Evolutionary conservation across 2,329 filamentous ascomycete species (phyloP).

Genomic region (Aspergillus bombycis): DNA sequence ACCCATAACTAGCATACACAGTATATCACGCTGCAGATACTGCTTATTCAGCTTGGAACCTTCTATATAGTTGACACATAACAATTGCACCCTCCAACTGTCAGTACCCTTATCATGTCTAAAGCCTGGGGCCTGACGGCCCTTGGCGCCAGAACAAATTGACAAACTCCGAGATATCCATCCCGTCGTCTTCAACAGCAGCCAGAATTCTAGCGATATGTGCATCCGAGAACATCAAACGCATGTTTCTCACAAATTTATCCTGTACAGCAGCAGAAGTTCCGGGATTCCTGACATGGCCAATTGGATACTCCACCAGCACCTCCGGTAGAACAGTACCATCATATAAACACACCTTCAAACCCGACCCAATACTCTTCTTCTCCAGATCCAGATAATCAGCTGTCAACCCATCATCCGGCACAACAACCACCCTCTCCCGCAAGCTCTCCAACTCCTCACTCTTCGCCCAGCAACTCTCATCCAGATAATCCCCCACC

Average conservation of each 20-base stretch:
- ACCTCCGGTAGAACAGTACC: constrained; percentile 31
- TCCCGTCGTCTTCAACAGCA: constrained; percentile 15
- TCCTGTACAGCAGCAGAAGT: constrained; percentile 15
- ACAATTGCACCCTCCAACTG: background rate
- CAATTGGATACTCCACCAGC: constrained; percentile 42
- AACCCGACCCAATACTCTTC: constrained; percentile 29
- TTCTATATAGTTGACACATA: background rate
- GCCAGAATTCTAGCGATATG: constrained; percentile 18
- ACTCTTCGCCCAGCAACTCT: constrained; percentile 27
- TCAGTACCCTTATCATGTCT: background rate
- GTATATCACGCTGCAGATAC: background rate
- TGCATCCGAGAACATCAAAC: constrained; percentile 19
- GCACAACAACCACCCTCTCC: constrained; percentile 27
- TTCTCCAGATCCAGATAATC: constrained; percentile 35
- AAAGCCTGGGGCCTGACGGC: constrained; percentile 12
- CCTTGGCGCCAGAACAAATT: constrained; percentile 20
- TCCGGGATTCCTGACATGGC: constrained; percentile 14
- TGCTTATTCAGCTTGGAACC: background rate
- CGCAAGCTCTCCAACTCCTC: constrained; percentile 27
- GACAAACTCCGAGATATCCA: constrained; percentile 20
- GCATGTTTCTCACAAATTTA: constrained; percentile 25
- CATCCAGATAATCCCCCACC: constrained; percentile 32
- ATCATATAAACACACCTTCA: constrained; percentile 31
- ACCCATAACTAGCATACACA: background rate
- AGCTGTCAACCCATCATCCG: constrained; percentile 32